Conservation (phyloP, 495 filamentous ascomycete species). For the Rhypophila decipiens region DNA sequence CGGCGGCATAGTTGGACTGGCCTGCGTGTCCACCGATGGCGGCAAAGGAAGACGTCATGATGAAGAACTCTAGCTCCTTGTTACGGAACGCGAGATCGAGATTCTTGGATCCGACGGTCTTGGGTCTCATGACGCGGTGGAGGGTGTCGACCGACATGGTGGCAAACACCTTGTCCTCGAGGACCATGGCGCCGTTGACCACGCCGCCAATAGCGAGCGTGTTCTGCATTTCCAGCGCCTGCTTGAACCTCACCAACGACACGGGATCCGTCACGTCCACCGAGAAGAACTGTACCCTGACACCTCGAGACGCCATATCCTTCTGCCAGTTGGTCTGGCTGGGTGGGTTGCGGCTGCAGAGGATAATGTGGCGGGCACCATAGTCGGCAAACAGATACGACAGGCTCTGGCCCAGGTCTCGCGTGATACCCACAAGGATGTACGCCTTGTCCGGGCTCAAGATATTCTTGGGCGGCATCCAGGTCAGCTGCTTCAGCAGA, state of each 20-base stretch:
- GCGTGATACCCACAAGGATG: conserved; percentile 50
- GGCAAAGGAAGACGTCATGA: conserved; percentile 44
- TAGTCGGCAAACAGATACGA: conserved; percentile 50
- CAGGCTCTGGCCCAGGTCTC: conserved; percentile 52
- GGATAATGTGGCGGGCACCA: conserved; percentile 48
- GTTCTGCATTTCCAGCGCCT: conserved; percentile 14
- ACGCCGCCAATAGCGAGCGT: conserved; percentile 43
- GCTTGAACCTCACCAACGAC: conserved; percentile 22
- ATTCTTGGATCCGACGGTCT: conserved; percentile 37
- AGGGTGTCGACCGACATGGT: conserved; percentile 39
- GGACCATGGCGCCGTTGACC: conserved; percentile 50
- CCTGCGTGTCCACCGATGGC: conserved; percentile 40
- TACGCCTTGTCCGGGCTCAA: conserved; percentile 46
- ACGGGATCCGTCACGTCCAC: conserved; percentile 30
- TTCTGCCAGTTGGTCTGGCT: conserved; percentile 32
- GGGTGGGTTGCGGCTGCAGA: conserved; percentile 51
- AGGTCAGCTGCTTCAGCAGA: conserved; percentile 12
- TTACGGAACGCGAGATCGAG: conserved; percentile 28
- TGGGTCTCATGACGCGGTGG: conserved; percentile 36
- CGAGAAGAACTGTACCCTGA: conserved; percentile 25
- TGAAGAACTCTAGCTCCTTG: conserved; percentile 38
- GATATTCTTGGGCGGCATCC: conserved; percentile 8
- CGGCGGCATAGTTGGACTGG: conserved; percentile 51
- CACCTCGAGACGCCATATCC: conserved; percentile 25
- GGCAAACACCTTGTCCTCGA: conserved; percentile 42